Evolutionary conservation across 306 rosid genomes (phyloP), one percentile per base, ranked within the genome.

Genomic region (Pyrus bretschneideri): DNA sequence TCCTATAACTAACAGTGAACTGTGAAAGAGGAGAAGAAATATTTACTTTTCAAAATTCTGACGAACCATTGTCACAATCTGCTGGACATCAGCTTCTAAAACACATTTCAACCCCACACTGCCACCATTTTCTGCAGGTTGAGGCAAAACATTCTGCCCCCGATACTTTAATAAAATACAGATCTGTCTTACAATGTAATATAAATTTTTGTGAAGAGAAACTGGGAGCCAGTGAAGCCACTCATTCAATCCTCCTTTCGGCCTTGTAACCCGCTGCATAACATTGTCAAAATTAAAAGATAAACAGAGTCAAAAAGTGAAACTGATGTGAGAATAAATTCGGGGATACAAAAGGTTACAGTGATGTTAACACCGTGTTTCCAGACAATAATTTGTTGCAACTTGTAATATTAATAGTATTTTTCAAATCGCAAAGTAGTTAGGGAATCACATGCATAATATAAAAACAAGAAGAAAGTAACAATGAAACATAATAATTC

Each of bases 191-290:
- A 89, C 69, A 81, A 94, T 33, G 80, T 79, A 86, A 80, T 87
- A 52, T 61, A 94, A 64, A 57, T 76, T 89, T 76, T 89, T 92
- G 83, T 94, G 97, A 62, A 90, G 61, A 40, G 93, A 89, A 67
- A 94, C 95, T 0, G 98, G 96, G 81, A 94, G 93, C 98, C 98
- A 92, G 75, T 85, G 97, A 67, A 94, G 95, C 95, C 95, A 94
- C 69, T 89, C 88, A 76, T 92, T 92, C 61, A 90, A 30, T 75
- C 97, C 95, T 73, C 92, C 97, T 74, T 68, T 90, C n/a, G 97
- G 97, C 83, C 97, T 89, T 52, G 92, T 86, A 45, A 94, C 96
- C 60, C 97, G 90, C 98, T 94, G 91, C 88, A 79, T 51, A 23
- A 29, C 76, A 46, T 62, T 29, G 57, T 4, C 4, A 69, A 78